A percentile compares a stretch with the other conserved stretches of the same genome.
Evolutionary conservation across 202 grass and related monocot species (phyloP).

Genomic region (Digitaria exilis): DNA sequence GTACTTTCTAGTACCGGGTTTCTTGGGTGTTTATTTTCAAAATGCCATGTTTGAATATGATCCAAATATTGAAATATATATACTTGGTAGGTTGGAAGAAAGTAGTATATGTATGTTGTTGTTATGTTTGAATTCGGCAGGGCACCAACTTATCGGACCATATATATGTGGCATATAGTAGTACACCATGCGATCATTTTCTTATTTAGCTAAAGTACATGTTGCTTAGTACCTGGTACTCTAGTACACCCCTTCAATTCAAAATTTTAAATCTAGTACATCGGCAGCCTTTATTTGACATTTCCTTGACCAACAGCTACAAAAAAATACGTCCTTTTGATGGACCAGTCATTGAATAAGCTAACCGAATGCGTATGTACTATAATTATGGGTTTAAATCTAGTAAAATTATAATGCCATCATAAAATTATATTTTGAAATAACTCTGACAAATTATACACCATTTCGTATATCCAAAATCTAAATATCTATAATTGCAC

Average conservation of each 20-base stretch:
- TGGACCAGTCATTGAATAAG: not conserved
- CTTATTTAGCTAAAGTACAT: not conserved
- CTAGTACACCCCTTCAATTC: not conserved
- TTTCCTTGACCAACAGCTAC: slow-evolving; percentile 8
- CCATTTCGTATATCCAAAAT: no score
- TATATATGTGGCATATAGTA: not conserved
- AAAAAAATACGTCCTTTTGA: not conserved
- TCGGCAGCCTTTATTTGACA: not conserved
- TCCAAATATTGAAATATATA: not conserved
- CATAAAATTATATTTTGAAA: no score
- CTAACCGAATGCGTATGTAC: not conserved
- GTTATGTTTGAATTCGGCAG: not conserved
- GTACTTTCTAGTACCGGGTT: not conserved
- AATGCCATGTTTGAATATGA: not conserved
- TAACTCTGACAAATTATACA: no score
- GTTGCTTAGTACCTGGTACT: not conserved
- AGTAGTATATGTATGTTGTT: not conserved
- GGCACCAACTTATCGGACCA: not conserved
- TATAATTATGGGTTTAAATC: not conserved
- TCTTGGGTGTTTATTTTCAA: not conserved
- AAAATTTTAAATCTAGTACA: slow-evolving; percentile 15
- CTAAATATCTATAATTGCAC: no score
- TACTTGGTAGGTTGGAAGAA: not conserved
- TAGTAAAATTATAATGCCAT: no score
- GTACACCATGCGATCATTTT: not conserved